Evolutionary conservation across 2,329 filamentous ascomycete species (phyloP), one percentile per base, ranked within the genome.

Genomic region (Fusarium burgessii): DNA sequence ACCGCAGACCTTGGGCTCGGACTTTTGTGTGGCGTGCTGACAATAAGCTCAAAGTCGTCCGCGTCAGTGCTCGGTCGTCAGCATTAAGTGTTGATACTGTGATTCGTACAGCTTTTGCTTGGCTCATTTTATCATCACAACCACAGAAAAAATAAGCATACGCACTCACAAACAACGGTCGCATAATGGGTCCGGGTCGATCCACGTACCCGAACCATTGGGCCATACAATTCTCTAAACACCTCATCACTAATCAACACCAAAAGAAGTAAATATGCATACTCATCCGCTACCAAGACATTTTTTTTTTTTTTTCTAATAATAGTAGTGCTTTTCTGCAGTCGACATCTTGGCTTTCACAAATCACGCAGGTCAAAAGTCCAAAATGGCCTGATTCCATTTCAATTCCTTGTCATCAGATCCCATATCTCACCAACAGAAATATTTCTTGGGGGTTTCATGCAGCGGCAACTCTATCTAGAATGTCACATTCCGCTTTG

Each of bases 381-480:
- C 11, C 45, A 40, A 27, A 59, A 66, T 66, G 63, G 62, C 13
- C 54, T 51, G 52, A 65, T 58, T 38, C 47, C 29, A 29, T 23
- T 29, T 32, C 8, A 58, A 38, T 46, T 42, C 47, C 35, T 49
- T 59, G 17, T 41, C 29, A 59, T 43, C 17, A 32, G 25, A n/a
- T 35, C 40, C 45, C 42, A 33, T 40, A 51, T 51, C 32, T 25
- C 41, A 15, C 14, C 33, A 43, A n/a, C 17, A 12, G 12, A 3
- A 3, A 5, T 9, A 15, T 25, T 51, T 51, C 32, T 27, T 38
- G 47, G 64, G 64, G 32, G 40, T 62, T 43, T 59, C 61, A 62
- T 66, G 61, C 62, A 66, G 51, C 62, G 38, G 51, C 23, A 66
- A 66, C 61, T 66, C 23, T 50, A 66, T 66, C 52, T 56, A 59